Evolutionary conservation across 2,329 filamentous ascomycete species (phyloP).

Genomic region (Penicillium glabrum): DNA sequence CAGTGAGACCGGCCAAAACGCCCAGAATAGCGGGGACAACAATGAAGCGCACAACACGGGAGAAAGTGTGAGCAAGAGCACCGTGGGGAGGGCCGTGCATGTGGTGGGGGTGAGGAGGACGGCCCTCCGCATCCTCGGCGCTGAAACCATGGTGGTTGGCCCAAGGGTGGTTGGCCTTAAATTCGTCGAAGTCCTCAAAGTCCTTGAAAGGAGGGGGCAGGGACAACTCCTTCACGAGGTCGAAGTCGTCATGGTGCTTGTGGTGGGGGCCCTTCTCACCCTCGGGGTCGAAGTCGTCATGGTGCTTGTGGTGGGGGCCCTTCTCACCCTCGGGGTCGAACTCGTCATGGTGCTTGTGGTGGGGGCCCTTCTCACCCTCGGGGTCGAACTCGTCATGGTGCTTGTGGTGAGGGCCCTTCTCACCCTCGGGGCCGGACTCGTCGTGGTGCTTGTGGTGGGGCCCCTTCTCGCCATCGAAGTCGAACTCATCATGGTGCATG

Average conservation of each 20-base stretch:
- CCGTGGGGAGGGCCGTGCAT: slow-evolving; percentile 34
- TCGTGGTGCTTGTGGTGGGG: slow-evolving; percentile 8
- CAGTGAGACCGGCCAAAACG: slow-evolving; percentile 46
- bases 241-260: no score
- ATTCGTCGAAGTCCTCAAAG: not conserved
- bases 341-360: slow-evolving; percentile 7
- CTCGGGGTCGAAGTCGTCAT: slow-evolving; percentile 3
- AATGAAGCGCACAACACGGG: slow-evolving; percentile 44
- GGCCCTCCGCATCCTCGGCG: slow-evolving; percentile 17
- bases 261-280: not conserved
- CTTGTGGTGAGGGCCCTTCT: not conserved
- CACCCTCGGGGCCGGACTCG: not conserved
- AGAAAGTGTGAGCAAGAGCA: slow-evolving; percentile 40
- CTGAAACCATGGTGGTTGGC: slow-evolving; percentile 6
- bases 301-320: slow-evolving; percentile 3
- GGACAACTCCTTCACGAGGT: not conserved
- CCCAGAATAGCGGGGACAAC: slow-evolving; percentile 48
- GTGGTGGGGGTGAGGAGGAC: slow-evolving; percentile 24
- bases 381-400: slow-evolving; percentile 2
- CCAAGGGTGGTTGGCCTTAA: slow-evolving; percentile 7
- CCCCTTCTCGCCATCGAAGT: not conserved
- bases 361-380: not conserved
- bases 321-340: not conserved
- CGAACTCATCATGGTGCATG: slow-evolving; percentile 5
- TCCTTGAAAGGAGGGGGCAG: slow-evolving; percentile 11